Conservation (phyloP, 2,329 filamentous ascomycete genomes). For the Didymella pinodella region DNA sequence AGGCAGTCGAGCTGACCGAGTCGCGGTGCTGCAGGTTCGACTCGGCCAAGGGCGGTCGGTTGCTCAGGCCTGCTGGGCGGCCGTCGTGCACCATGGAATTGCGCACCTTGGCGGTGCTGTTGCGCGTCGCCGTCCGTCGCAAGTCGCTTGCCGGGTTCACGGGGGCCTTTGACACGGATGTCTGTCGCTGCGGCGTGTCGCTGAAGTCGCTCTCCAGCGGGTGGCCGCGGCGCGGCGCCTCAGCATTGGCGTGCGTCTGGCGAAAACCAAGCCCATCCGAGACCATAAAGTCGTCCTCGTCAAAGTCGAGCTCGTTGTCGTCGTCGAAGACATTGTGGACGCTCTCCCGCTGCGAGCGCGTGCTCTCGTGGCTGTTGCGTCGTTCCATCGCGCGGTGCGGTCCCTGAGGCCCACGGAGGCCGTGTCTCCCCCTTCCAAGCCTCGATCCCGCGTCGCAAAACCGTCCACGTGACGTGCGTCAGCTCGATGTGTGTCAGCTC, state of each 20-base stretch:
- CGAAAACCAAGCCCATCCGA: conserved; percentile 57
- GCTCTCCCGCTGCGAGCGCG: conserved; percentile 37
- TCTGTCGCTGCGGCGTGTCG: conserved; percentile 34
- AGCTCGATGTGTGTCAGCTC: conserved; percentile 22
- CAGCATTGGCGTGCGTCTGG: conserved; percentile 45
- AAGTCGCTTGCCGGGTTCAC: conserved; percentile 36
- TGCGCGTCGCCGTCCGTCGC: conserved; percentile 46
- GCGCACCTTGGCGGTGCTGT: conserved; percentile 49
- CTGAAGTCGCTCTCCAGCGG: conserved; percentile 36
- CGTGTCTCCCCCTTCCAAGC: conserved; percentile 35
- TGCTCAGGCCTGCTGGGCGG: conserved; percentile 29
- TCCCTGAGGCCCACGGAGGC: conserved; percentile 44
- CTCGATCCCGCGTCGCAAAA: conserved; percentile 31
- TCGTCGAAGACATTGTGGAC: conserved; percentile 59
- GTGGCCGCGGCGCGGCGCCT: conserved; percentile 23
- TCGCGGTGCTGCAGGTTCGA: conserved; percentile 46
- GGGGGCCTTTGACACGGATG: conserved; percentile 32
- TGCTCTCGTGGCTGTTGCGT: conserved; percentile 45
- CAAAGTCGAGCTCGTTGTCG: conserved; percentile 54
- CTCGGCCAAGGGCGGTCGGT: conserved; percentile 33
- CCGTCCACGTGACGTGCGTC: conserved; percentile 21
- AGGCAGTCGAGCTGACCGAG: conserved; percentile 52
- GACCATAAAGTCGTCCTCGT: conserved; percentile 54
- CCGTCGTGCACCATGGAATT: conserved; percentile 35
- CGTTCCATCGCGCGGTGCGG: conserved; percentile 49